Evolutionary conservation across 2,329 filamentous ascomycete genomes (phyloP), one percentile per base, ranked within the genome.

Genomic region (Canariomyces notabilis): DNA sequence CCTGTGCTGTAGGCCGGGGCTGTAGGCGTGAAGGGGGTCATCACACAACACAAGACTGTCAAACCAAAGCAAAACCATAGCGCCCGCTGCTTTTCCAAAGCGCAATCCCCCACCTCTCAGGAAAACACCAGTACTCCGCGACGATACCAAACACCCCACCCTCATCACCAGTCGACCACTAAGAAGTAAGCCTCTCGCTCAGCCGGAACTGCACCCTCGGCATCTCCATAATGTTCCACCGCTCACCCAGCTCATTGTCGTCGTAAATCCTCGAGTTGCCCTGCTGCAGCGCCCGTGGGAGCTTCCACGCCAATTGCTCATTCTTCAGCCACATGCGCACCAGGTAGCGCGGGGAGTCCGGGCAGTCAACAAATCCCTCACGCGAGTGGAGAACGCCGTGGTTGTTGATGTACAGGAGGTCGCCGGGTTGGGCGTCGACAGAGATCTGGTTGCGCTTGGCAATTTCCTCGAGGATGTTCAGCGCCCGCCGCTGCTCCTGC

Each of bases 341-440:
- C 14, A 82, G 62, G 51, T 82, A 77, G 26, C 79, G 69, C 55
- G 71, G 72, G 46, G 72, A 66, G 20, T 57, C 61, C 12, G 63
- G 59, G 11, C 73, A 72, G 46, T 80, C 68, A 42, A 70, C 64
- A 51, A 82, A 82, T 16, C 70, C 74, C 52, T 80, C 77, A 7
- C 80, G 73, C 18, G 77, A 72, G 59, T 83, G 80, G 31, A 83
- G 64, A 18, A 83, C 61, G 6, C 75, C 70, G 41, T 82, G 68
- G 62, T 83, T 83, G 67, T 83, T 83, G 64, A 83, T 74, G 63
- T 82, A 81, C 56, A 81, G 75, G 50, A 83, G 72, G 56, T 83
- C 79, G 20, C 79, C 79, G 0, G 73, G 66, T 52, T 70, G 65
- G 2, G 76, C 79, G 44, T 64, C 60, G 42, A 81, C 73, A 49